Evolutionary conservation across 1,139 yeast species (phyloP), one percentile per base, ranked within the genome.

Genomic region (Blastobotrys persicus): DNA sequence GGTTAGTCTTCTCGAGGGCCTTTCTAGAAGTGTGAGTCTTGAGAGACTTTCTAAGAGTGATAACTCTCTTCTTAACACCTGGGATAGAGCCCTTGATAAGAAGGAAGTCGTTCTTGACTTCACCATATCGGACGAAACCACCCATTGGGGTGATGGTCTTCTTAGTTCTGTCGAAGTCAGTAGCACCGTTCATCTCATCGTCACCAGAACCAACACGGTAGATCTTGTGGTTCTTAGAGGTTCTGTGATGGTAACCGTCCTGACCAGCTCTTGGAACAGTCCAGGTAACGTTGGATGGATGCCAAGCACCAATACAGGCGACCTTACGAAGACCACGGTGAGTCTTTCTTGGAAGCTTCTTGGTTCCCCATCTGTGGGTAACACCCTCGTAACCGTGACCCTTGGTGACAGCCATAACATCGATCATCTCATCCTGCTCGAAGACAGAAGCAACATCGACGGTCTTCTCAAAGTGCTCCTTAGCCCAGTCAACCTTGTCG

Each of bases 371-470:
- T 88, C 99, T 89, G 89, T 89, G 96, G 81, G 98, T 94, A 70
- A 91, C 98, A 89, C 99, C 99, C 80, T 91, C 98, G 88, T 86
- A 88, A 83, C 99, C 99, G 83, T 92, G 95, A 92, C 99, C 99
- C 84, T 87, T 91, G 85, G 98, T 94, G 74, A 94, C 96, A 71
- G 97, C 99, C 73, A 91, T 85, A 70, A 88, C 97, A 71, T 92
- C 99, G 71, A 92, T 84, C 87, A 88, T 85, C 83, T 92, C 98
- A 79, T 89, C 86, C 81, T 92, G 95, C 82, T 92, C 98, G 75
- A 92, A 85, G 70, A 92, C 98, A 66, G 95, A 77, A 78, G 85
- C 88, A 69, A 92, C 95, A 60, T 94, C 78, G 67, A 92, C 95
- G 72, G 97, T 91, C 87, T 94, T 92, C 85, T 92, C 99, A 68